A percentile compares a stretch with the other conserved stretches of the same genome.
Conservation (phyloP, 768 basidiomycete genomes). For the Rhodotorula graminis region DNA sequence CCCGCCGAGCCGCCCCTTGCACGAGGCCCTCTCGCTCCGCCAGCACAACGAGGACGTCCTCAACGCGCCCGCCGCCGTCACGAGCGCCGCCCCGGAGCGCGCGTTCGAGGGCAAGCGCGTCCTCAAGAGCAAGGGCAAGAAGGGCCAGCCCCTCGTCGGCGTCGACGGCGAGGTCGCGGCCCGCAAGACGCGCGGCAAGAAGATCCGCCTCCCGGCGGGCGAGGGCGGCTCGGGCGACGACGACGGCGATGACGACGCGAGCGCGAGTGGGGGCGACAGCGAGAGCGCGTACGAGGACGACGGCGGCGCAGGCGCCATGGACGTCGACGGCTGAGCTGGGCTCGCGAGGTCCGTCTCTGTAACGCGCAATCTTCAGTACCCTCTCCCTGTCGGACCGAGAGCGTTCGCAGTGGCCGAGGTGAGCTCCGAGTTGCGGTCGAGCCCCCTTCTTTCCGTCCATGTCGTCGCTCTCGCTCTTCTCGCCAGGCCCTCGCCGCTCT, state of each 20-base stretch:
- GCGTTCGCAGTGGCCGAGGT: too few species aligned
- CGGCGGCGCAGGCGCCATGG: not conserved
- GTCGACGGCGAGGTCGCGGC: not conserved
- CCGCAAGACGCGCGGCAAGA: conserved; percentile 19
- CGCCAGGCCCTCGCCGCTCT: too few species aligned
- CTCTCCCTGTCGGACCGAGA: too few species aligned
- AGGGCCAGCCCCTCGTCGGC: not conserved
- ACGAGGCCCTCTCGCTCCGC: not conserved
- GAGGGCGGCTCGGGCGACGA: conserved; percentile 16
- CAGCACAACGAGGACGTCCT: conserved; percentile 3
- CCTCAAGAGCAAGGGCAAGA: conserved; percentile 6
- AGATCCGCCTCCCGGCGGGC: conserved; percentile 9
- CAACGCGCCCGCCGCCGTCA: not conserved
- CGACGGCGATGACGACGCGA: not conserved
- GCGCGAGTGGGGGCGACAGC: not conserved
- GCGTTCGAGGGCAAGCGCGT: not conserved
- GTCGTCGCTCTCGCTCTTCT: too few species aligned
- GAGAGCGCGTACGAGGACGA: not conserved
- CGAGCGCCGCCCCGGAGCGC: not conserved
- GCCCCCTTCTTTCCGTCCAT: too few species aligned
- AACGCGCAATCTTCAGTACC: too few species aligned
- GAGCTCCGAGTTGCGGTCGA: too few species aligned
- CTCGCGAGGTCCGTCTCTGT: too few species aligned
- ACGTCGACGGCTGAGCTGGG: conserved; percentile 2
- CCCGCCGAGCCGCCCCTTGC: not conserved